phyloP scores from a whole-genome alignment of 371 early-diverging fungal species.

The Dichotomocladium elegans region DNA sequence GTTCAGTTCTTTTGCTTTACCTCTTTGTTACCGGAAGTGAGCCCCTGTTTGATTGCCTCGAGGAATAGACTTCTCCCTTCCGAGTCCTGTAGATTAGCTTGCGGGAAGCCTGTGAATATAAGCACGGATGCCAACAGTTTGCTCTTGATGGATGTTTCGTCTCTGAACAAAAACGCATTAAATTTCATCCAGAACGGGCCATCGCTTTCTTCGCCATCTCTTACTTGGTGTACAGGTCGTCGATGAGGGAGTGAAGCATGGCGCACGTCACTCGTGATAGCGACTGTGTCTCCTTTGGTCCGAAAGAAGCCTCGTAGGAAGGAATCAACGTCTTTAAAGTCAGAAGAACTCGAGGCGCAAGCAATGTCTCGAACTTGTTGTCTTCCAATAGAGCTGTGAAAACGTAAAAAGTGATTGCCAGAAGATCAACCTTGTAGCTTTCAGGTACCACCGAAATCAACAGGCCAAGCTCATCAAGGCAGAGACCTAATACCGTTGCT shows the following conservation, averaged over 20 bases:
- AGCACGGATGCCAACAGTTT: conserved; percentile 35
- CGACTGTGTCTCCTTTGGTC: conserved; percentile 13
- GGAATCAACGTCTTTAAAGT: conserved; percentile 39
- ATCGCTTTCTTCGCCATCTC: neutral
- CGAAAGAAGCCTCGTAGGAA: conserved; percentile 25
- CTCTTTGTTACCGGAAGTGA: conserved; percentile 23
- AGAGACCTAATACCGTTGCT: conserved; percentile 21
- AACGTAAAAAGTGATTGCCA: conserved; percentile 41
- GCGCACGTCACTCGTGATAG: conserved; percentile 32
- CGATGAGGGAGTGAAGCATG: conserved; percentile 28
- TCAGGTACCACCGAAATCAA: conserved; percentile 38
- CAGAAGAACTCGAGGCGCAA: conserved; percentile 40
- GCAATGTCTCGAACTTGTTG: conserved; percentile 20
- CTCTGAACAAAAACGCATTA: too few relatives aligned
- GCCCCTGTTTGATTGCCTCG: conserved; percentile 20
- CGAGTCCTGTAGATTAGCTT: conserved; percentile 25
- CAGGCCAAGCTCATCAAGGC: conserved; percentile 40
- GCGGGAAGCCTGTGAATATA: conserved; percentile 40
- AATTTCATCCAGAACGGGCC: neutral
- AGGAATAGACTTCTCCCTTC: conserved; percentile 20
- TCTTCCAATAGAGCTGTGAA: conserved; percentile 32
- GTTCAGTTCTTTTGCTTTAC: conserved; percentile 10
- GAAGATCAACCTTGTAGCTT: conserved; percentile 38
- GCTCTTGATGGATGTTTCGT: conserved; percentile 28
- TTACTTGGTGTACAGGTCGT: conserved; percentile 20